Evolutionary conservation across 768 basidiomycete species (phyloP).

Genomic region (Rickenella mellea): DNA sequence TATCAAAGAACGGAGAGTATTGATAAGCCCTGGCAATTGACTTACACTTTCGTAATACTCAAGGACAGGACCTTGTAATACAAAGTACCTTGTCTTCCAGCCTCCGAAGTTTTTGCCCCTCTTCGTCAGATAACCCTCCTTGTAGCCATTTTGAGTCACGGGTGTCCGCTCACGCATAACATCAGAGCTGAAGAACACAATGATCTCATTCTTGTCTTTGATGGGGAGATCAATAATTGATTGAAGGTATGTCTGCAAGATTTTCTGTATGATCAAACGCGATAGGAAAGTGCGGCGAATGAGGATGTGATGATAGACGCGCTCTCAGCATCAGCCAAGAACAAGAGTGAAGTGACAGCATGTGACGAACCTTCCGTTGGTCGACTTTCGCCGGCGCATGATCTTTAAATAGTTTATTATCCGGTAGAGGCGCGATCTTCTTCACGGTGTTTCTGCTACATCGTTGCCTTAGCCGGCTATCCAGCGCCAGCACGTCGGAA

Average conservation of each 20-base stretch:
- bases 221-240: conserved; percentile 72
- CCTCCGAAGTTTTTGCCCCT: conserved; percentile 97
- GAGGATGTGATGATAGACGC: neutral
- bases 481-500: conserved; percentile 84
- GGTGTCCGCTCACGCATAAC: conserved; percentile 72
- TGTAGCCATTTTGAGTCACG: conserved; percentile 74
- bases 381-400: conserved; percentile 95
- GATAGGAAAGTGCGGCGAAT: conserved; percentile 2
- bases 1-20: conserved; percentile 2
- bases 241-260: conserved; percentile 77
- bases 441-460: conserved; percentile 43
- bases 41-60: conserved; percentile 95
- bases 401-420: conserved; percentile 92
- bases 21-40: conserved; percentile 13
- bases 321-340: neutral
- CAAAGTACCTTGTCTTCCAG: conserved; percentile 95
- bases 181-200: conserved; percentile 88
- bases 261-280: conserved; percentile 13
- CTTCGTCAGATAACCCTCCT: conserved; percentile 94
- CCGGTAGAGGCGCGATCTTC: conserved; percentile 75
- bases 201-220: conserved; percentile 82
- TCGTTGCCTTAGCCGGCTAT: conserved; percentile 57
- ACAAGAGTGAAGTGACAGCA: neutral
- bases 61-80: conserved; percentile 80
- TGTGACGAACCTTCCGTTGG: conserved; percentile 78